phyloP scores from a whole-genome alignment of 192 early-diverging fungal species.

The Chytriomyces sp. region DNA sequence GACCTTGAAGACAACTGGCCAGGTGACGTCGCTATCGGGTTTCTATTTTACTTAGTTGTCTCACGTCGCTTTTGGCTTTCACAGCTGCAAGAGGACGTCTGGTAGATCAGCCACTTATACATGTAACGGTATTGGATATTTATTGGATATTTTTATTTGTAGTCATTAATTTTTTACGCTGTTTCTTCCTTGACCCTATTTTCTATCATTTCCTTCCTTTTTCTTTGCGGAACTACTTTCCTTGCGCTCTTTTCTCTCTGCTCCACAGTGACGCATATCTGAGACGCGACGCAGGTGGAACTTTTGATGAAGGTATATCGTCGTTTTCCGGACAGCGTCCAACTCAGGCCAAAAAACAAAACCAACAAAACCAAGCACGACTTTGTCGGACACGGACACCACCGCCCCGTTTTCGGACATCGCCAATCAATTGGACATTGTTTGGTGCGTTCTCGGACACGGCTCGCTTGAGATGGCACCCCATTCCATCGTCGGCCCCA shows the following conservation, averaged over 20 bases:
- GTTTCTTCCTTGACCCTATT: not conserved
- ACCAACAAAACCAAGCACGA: not conserved
- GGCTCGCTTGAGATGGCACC: not conserved
- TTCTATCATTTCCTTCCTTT: not conserved
- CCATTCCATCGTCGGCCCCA: not conserved
- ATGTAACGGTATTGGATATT: not conserved
- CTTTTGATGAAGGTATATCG: not conserved
- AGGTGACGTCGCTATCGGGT: slow-evolving; percentile 96
- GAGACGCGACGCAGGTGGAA: not conserved
- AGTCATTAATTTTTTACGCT: not conserved
- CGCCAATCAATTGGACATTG: too few relatives aligned
- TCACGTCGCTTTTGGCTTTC: not conserved
- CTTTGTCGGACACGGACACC: not conserved
- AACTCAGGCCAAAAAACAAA: not conserved
- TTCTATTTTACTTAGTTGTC: not conserved
- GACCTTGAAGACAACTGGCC: slow-evolving; percentile 73
- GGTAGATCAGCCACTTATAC: not conserved
- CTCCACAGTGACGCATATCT: not conserved
- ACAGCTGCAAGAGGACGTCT: not conserved
- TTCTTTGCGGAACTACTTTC: not conserved
- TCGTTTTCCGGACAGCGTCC: not conserved
- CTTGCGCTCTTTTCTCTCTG: not conserved
- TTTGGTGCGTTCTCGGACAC: too few relatives aligned
- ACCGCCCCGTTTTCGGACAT: too few relatives aligned
- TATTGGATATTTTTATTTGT: not conserved